Evolutionary conservation across 176 grass and related monocot species (phyloP).

Genomic region (Puccinellia tenuiflora): DNA sequence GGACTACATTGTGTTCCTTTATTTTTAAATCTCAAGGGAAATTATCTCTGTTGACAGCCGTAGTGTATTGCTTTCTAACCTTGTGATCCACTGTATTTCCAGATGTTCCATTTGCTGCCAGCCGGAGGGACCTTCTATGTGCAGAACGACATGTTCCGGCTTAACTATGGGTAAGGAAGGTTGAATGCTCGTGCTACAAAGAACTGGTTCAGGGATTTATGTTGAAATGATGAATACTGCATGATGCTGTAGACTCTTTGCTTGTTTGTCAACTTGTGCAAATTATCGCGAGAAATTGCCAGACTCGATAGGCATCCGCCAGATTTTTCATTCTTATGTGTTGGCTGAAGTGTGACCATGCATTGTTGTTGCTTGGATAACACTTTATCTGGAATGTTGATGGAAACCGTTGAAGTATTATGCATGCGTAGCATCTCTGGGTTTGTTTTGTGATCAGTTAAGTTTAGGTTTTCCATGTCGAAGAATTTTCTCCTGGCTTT

Average conservation of each 20-base stretch:
- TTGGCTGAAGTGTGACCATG: not conserved
- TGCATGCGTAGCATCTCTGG: not conserved
- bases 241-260: slow-evolving; percentile 7
- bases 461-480: not conserved
- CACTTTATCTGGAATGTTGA: slow-evolving; percentile 25
- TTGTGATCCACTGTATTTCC: not conserved
- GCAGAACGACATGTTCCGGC: slow-evolving; percentile 70
- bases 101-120: slow-evolving; percentile 68
- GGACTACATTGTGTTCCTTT: not conserved
- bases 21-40: not conserved
- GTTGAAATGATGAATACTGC: slow-evolving; percentile 9
- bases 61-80: not conserved
- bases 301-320: slow-evolving; percentile 25
- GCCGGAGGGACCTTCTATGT: slow-evolving; percentile 38
- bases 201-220: not conserved
- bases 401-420: slow-evolving; percentile 5
- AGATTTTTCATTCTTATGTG: slow-evolving; percentile 1
- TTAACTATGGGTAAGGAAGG: slow-evolving; percentile 58
- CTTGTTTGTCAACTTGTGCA: not conserved
- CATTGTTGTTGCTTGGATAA: not conserved
- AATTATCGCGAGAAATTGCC: slow-evolving; percentile 30
- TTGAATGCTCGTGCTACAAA: not conserved
- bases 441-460: not conserved
- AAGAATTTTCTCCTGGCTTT: not conserved
- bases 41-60: not conserved